phyloP scores from a whole-genome alignment of 306 rosid species.

The Lathyrus aphaca region DNA sequence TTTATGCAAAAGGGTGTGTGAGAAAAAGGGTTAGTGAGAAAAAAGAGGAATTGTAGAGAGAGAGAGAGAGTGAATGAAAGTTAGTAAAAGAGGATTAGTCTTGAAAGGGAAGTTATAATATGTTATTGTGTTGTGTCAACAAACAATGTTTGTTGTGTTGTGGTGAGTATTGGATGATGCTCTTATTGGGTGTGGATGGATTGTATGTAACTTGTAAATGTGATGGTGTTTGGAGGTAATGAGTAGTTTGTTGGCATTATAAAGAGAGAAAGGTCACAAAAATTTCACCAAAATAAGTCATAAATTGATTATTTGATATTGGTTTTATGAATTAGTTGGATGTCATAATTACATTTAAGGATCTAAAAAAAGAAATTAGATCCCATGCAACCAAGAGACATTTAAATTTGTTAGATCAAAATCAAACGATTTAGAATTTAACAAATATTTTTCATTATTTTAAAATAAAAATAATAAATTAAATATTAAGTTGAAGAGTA shows the following conservation, averaged over 20 bases:
- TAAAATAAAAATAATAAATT: too few species aligned
- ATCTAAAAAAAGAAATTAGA: too few species aligned
- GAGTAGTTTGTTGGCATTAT: not conserved
- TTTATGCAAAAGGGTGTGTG: constrained; percentile 37
- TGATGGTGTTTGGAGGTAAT: not conserved
- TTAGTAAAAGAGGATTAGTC: constrained; percentile 35
- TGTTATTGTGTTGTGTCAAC: constrained; percentile 1
- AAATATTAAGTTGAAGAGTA: too few species aligned
- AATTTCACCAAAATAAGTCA: not conserved
- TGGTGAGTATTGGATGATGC: constrained; percentile 11
- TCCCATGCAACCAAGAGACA: too few species aligned
- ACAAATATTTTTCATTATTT: too few species aligned
- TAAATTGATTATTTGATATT: not conserved
- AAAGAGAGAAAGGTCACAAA: not conserved
- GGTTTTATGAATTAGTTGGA: too few species aligned
- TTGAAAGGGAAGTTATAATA: constrained; percentile 53
- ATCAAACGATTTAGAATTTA: too few species aligned
- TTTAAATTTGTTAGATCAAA: too few species aligned
- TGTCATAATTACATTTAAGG: too few species aligned
- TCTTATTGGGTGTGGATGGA: not conserved
- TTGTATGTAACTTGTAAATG: not conserved
- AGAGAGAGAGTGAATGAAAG: constrained; percentile 10
- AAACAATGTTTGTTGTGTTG: not conserved
- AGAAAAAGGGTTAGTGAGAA: constrained; percentile 17
- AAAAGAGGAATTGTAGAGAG: constrained; percentile 1